phyloP scores from a whole-genome alignment of 176 grass and related monocot species.

The Puccinellia tenuiflora region DNA sequence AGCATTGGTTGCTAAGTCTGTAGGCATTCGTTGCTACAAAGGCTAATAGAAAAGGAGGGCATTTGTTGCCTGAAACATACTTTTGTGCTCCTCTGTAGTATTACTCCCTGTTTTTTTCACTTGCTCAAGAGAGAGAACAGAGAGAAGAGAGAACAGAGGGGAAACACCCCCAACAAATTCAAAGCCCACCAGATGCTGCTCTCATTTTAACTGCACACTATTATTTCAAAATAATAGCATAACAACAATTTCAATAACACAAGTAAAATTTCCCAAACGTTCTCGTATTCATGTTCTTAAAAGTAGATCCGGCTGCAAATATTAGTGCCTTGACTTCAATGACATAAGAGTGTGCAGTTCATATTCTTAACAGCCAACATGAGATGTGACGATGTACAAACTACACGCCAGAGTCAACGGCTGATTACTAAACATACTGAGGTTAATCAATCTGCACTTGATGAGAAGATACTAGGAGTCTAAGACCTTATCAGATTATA shows the following conservation, averaged over 20 bases:
- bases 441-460: neutral
- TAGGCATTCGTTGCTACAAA: too few relatives aligned
- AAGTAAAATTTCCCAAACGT: neutral
- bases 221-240: too few relatives aligned
- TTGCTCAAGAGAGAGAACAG: too few relatives aligned
- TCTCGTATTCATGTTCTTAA: neutral
- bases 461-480: neutral
- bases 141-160: too few relatives aligned
- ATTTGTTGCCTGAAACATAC: too few relatives aligned
- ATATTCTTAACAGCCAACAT: neutral
- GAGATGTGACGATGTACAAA: neutral
- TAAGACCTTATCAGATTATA: neutral
- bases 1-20: too few relatives aligned
- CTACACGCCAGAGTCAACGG: neutral
- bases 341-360: neutral
- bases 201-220: too few relatives aligned
- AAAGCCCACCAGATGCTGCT: too few relatives aligned
- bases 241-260: constrained; percentile 6
- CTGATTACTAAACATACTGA: constrained; percentile 15
- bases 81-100: too few relatives aligned
- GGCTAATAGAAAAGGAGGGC: too few relatives aligned
- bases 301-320: neutral
- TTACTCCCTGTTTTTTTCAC: too few relatives aligned
- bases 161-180: too few relatives aligned
- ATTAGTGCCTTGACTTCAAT: neutral